Percentiles rank a stretch among this genome's conserved stretches.
Conservation (phyloP, 441 rosid species). For the Pelargonium australe region DNA sequence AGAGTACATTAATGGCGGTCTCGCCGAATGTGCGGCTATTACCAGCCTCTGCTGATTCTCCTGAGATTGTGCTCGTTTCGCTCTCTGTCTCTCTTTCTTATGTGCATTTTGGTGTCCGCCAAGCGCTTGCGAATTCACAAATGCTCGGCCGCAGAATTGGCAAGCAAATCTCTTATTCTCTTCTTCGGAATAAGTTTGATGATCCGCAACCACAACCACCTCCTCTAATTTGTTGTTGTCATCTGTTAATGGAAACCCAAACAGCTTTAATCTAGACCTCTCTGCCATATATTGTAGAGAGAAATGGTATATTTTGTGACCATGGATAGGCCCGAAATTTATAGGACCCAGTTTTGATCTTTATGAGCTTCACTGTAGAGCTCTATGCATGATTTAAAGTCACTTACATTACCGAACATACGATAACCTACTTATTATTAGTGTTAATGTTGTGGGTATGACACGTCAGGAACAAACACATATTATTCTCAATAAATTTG, state of each 20-base stretch:
- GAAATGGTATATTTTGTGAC: too few species aligned
- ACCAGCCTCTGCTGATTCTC: slow-evolving; percentile 19
- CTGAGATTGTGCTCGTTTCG: slow-evolving; percentile 34
- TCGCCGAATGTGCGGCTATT: slow-evolving; percentile 12
- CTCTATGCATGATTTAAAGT: too few species aligned
- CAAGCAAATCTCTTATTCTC: slow-evolving; percentile 43
- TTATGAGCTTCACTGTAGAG: too few species aligned
- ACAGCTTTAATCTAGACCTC: slow-evolving; percentile 28
- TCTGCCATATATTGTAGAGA: too few species aligned
- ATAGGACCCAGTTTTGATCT: too few species aligned
- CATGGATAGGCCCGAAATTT: too few species aligned
- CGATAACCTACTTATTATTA: too few species aligned
- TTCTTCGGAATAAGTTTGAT: neutral
- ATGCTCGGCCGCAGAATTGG: slow-evolving; percentile 46
- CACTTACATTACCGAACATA: too few species aligned
- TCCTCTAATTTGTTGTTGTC: neutral
- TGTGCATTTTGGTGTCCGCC: slow-evolving; percentile 71
- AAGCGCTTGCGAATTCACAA: slow-evolving; percentile 52
- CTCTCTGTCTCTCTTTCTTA: slow-evolving; percentile 51
- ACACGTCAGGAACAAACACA: too few species aligned
- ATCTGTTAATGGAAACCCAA: slow-evolving; percentile 36
- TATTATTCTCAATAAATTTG: too few species aligned
- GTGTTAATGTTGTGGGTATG: too few species aligned
- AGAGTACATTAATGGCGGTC: slow-evolving; percentile 19
- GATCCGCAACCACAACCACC: neutral